Base-by-base conservation (phyloP, 2,329 filamentous ascomycete species). In the Fusarium bactridioides region DNA sequence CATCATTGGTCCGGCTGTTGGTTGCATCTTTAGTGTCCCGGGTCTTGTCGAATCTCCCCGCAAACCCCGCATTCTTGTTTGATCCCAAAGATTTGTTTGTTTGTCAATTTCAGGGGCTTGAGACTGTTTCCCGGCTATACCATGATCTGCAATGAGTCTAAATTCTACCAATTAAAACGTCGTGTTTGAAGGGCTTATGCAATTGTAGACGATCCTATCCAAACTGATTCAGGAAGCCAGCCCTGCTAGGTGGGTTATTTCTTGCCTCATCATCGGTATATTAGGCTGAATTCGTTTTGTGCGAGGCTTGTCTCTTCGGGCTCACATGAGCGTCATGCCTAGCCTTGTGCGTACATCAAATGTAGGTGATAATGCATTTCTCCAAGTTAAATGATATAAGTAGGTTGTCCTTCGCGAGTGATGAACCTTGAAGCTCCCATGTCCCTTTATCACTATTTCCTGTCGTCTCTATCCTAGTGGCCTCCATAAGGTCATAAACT, bases 21-120 rank as follows among this genome's bases (percentile, higher is more conserved):
- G 10, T 1, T 38, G 37, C 37, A 38, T 38, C 37, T 38, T 21
- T 21, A 38, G 19, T 21, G 19, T 0, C 5, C 19, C 19, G 12
- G 11, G 19, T 38, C 37, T 13, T 38, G 10, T 21, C 37, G 3
- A 38, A 21, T 38, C 37, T 21, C 38, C 40, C 40, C 9, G 13
- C 40, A 41, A 5, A 41, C 40, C 40, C 13, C 40, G 21, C 40
- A 41, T 41, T 38, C 19, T 21, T 19, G 15, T 38, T 12, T 1
- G 18, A 38, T 38, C 10, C 0, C 1, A 37, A 37, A 1, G 19
- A 21, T 12, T 38, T 38, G 19, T 5, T 41, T 13, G 12, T 40
- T 40, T n/a, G 21, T 41, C 1, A 2, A 0, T n/a, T 41, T 21
- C 2, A n/a, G 6, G 13, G 40, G 21, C 3, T 15, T 4, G 13